These are phyloP conservation scores for Rauvolfia tetraphylla DNA, from an alignment of 257 asterid species.

Conservation along the genomic window DNA sequence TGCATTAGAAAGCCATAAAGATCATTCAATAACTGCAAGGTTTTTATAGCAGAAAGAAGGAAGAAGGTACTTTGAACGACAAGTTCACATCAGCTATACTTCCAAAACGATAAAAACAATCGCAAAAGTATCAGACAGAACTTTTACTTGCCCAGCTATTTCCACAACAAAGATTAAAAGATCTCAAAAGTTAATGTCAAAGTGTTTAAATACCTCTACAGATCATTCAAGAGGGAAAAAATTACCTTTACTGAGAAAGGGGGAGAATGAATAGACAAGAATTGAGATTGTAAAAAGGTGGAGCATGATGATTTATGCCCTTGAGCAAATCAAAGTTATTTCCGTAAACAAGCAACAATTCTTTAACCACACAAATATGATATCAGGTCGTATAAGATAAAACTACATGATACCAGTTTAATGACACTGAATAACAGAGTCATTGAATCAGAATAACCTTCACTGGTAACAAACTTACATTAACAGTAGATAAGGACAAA, in stretches of 20 bases:
- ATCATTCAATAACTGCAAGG: not conserved
- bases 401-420: not conserved
- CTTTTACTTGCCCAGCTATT: not conserved
- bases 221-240: too few species aligned
- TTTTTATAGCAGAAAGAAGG: not conserved
- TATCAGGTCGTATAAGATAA: not conserved
- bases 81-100: not conserved
- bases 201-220: not conserved
- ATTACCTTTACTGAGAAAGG: too few species aligned
- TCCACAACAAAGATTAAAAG: not conserved
- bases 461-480: not conserved
- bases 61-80: not conserved
- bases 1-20: not conserved
- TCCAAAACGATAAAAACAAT: not conserved
- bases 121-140: not conserved
- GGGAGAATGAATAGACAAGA: not conserved
- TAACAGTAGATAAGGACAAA: not conserved
- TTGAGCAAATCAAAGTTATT: too few species aligned
- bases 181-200: not conserved
- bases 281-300: not conserved
- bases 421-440: not conserved
- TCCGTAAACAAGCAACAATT: not conserved
- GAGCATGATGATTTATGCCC: not conserved
- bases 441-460: not conserved
- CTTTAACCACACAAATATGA: not conserved